A percentile compares a stretch with the other conserved stretches of the same genome.
Conservation (phyloP, 306 rosid species). For the Vicia faba region DNA sequence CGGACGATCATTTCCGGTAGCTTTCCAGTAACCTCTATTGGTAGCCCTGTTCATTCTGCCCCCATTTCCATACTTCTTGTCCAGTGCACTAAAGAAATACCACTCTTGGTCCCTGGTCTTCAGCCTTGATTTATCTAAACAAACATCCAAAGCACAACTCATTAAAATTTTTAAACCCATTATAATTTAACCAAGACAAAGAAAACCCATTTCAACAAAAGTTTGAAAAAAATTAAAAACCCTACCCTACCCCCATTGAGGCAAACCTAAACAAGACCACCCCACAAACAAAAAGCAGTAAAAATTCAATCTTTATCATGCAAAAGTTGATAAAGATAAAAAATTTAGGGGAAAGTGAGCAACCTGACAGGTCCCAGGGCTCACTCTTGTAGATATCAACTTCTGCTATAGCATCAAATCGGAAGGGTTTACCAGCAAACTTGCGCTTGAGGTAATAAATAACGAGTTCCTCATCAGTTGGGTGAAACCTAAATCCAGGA, state of each 20-base stretch:
- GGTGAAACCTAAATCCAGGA: conserved; percentile 97
- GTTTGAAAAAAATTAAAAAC: background rate
- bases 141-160: conserved; percentile 30
- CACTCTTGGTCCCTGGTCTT: conserved; percentile 99
- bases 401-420: conserved; percentile 90
- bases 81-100: conserved; percentile 96
- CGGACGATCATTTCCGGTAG: conserved; percentile 90
- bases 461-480: conserved; percentile 94
- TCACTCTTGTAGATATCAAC: conserved; percentile 95
- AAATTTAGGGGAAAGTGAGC: background rate
- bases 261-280: background rate
- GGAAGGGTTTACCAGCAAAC: conserved; percentile 72
- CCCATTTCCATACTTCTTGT: conserved; percentile 97
- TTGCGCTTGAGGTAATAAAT: conserved; percentile 95
- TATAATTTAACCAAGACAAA: background rate
- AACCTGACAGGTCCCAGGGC: conserved; percentile 97
- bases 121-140: conserved; percentile 83
- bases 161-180: conserved; percentile 5
- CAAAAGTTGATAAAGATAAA: background rate
- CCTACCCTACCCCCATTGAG: conserved; percentile 15
- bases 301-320: background rate
- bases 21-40: conserved; percentile 91
- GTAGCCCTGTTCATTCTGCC: conserved; percentile 99
- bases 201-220: conserved; percentile 28
- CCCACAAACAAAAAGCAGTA: conserved; percentile 1